Evolutionary conservation across 441 rosid genomes (phyloP), one percentile per base, ranked within the genome.

Genomic region (Isatis lusitanica): DNA sequence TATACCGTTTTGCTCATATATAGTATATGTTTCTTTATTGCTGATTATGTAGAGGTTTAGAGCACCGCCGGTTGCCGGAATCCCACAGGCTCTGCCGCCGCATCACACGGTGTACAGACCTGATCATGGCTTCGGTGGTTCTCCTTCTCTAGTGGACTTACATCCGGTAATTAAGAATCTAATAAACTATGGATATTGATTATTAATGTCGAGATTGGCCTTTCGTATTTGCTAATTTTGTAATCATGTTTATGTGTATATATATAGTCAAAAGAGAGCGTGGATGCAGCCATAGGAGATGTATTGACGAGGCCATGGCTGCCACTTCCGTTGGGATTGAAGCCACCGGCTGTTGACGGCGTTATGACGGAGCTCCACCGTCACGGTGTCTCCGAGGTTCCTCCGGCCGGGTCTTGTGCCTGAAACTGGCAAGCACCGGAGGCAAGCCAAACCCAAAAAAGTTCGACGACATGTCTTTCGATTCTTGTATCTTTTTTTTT

Each of bases 281-380:
- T 92, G 68, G 98, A 94, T 58, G 96, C 94, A 70, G 95, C 87
- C 50, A 86, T 94, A 13, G 97, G 87, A 79, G 97, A 94, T 77
- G 96, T 81, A 76, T 77, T 94, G 80, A 81, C 89, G 8, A 94
- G 91, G 79, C 98, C 97, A 53, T 85, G 92, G 90, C 83, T 81
- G 69, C 96, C 98, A 66, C 93, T 94, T 60, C 98, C 98, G 7
- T 83, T 94, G 12, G 97, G 97, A 16, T 80, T 94, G 48, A 91
- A 88, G 74, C 91, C 97, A 40, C 98, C 98, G 12, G 83, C 96
- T 6, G 35, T 76, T 10, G 97, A 91, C 17, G 70, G 93, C 24
- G 97, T 94, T 9, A 30, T 91, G 78, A 89, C 66, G 38, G 98
- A 94, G 77, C 82, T 92, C 61, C 95, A 88, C 38, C 86, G 89